Evolutionary conservation across 768 basidiomycete genomes (phyloP).

Genomic region (Termitomyces sp.): DNA sequence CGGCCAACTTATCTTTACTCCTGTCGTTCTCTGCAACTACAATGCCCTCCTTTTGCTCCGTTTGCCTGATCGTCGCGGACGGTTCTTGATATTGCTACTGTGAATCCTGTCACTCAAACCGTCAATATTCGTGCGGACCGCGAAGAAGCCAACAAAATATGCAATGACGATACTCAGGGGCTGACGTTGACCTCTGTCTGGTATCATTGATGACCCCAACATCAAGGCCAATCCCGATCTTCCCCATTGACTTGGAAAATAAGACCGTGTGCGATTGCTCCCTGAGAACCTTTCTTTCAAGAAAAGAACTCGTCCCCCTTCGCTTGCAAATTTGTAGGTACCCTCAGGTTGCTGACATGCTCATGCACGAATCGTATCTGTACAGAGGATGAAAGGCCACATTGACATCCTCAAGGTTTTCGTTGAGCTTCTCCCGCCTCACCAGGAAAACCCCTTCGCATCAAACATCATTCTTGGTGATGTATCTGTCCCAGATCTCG

Average conservation of each 20-base stretch:
- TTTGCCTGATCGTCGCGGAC: constrained; percentile 16
- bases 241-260: no score
- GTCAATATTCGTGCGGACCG: not conserved
- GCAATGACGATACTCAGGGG: not conserved
- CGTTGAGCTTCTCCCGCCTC: not conserved
- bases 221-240: no score
- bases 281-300: not conserved
- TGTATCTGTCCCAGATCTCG: not conserved
- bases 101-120: constrained; percentile 1
- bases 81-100: constrained; percentile 1
- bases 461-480: not conserved
- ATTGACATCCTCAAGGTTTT: not conserved
- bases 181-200: not conserved
- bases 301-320: not conserved
- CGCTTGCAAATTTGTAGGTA: not conserved
- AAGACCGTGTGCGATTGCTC: not conserved
- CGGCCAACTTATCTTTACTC: not conserved
- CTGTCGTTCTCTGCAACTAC: not conserved
- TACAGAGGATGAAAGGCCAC: not conserved
- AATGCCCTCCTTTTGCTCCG: constrained; percentile 20
- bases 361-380: not conserved
- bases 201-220: not conserved
- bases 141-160: no score
- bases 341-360: not conserved
- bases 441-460: no score